Evolutionary conservation across 805 yeast genomes (phyloP), one percentile per base, ranked within the genome.

Genomic region (Candida manassasensis): DNA sequence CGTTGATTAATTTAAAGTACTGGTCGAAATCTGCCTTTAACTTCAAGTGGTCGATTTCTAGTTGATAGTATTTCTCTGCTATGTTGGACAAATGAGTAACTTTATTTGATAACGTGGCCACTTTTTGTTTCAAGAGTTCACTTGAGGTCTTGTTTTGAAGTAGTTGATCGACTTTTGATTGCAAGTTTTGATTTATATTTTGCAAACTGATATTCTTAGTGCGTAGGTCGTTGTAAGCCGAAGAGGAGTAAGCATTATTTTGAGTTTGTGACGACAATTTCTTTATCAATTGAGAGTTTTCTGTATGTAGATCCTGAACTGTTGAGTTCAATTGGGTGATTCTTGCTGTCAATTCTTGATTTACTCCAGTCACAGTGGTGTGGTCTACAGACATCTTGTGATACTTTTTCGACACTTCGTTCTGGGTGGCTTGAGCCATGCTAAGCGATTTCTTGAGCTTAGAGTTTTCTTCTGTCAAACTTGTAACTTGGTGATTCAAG

Each of bases 101-200:
- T 39, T 69, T 69, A 13, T 60, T 54, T 15, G 55, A 49, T 21
- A 80, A 51, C 0, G 69, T 46, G 0, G 50, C 42, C 36, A 75
- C 78, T 41, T 81, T 82, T 42, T 75, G 81, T 43, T 70, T 74
- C 21, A 81, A 55, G 7, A 81, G 48, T 45, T 76, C 82, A 4
- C 57, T 53, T 17, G 73, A 68, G 40, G 74, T 62, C 39, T 67
- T 65, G 40, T 72, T 56, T 41, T 73, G 73, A 16, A 77, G 58
- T 7, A 63, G 59, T 41, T 69, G 69, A 38, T 81, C 65, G 26
- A 75, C 70, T 40, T 67, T 72, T 15, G 75, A 59, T 48, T 81
- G 77, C 6, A 68, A 59, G 34, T 77, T 59, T 40, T 75, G 73
- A 41, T 73, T 70, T 4, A 66, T 61, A 41, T 81, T 86, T 31